phyloP scores from a whole-genome alignment of 2,329 filamentous ascomycete species.

The Phaeomoniella chlamydospora region DNA sequence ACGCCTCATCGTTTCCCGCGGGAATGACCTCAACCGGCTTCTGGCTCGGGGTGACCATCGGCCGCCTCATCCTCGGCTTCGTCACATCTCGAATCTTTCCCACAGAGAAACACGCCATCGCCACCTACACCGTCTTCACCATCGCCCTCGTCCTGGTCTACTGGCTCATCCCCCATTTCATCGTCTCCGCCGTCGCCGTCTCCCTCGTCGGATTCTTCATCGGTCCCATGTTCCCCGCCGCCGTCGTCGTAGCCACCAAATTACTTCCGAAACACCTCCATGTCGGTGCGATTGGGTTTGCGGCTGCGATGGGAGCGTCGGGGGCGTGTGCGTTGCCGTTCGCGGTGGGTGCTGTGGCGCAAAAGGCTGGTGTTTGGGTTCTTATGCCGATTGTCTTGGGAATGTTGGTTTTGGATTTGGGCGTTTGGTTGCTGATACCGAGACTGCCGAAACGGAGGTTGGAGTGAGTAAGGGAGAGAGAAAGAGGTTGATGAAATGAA shows the following conservation, averaged over 20 bases:
- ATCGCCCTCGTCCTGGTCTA: slow-evolving; percentile 57
- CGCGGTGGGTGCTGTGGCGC: slow-evolving; percentile 30
- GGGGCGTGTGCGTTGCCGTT: slow-evolving; percentile 42
- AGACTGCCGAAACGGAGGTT: slow-evolving; percentile 8
- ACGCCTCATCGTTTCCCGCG: slow-evolving; percentile 53
- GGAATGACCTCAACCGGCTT: slow-evolving; percentile 68
- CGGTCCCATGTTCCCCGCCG: slow-evolving; percentile 64
- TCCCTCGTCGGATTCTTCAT: slow-evolving; percentile 64
- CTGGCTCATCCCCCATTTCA: slow-evolving; percentile 68
- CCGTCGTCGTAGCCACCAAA: slow-evolving; percentile 58
- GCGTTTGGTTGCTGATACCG: slow-evolving; percentile 8
- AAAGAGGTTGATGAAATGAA: too few species aligned
- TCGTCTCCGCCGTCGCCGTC: slow-evolving; percentile 58
- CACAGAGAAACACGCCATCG: slow-evolving; percentile 55
- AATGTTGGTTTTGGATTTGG: slow-evolving; percentile 6
- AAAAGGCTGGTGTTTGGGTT: slow-evolving; percentile 43
- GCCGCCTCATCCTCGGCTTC: slow-evolving; percentile 60
- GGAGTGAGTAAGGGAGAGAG: too few species aligned
- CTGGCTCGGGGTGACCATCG: slow-evolving; percentile 69
- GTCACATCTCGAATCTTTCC: slow-evolving; percentile 48
- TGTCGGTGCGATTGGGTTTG: slow-evolving; percentile 68
- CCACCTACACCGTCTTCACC: slow-evolving; percentile 47
- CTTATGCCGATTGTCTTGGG: slow-evolving; percentile 46
- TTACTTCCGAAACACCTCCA: slow-evolving; percentile 60
- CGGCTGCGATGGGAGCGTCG: slow-evolving; percentile 59